Evolutionary conservation across 495 filamentous ascomycete genomes (phyloP), one percentile per base, ranked within the genome.

Genomic region (Xylaria nigripes): DNA sequence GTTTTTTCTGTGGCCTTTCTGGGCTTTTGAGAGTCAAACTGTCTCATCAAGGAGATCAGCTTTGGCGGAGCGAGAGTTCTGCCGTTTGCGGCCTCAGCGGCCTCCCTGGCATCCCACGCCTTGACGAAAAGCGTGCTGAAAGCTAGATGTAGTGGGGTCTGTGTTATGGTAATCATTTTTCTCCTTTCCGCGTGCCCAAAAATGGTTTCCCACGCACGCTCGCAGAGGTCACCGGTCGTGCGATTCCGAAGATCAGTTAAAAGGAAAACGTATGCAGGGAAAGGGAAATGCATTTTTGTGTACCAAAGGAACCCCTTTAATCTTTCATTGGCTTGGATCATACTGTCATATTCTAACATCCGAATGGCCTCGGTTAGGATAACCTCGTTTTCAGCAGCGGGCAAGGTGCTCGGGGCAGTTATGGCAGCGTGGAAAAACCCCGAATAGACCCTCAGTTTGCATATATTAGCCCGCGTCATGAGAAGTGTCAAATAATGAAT

Each of bases 251-350:
- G 67, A 45, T 80, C 76, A 36, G 65, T 71, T 4, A 79, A 67
- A 16, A 80, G 62, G 55, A 72, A 80, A 19, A 79, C 73, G 57
- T 78, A 80, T 3, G 73, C 77, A 13, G 74, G 76, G 36, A 80
- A 72, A 16, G 78, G 78, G 25, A 77, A 75, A 57, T 80, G 71
- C 41, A 75, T 69, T 12, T 73, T 65, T 3, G 72, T 76, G 57
- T 78, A 80, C 77, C 77, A 80, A 25, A 68, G 65, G 51, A 76
- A 80, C 16, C 73, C 69, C 19, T 69, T 68, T n/a, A 80, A 58
- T 47, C 55, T 66, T 30, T 73, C 67, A 2, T 66, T 61, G 7
- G 65, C 67, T 55, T 78, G 73, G 47, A 80, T 72, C 40, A 72
- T 61, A 52, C 76, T 76, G 55, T 81, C 77, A 29, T 71, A 75